Conservation (phyloP, 176 grass and related monocot species). For the Oropetium thomaeum region DNA sequence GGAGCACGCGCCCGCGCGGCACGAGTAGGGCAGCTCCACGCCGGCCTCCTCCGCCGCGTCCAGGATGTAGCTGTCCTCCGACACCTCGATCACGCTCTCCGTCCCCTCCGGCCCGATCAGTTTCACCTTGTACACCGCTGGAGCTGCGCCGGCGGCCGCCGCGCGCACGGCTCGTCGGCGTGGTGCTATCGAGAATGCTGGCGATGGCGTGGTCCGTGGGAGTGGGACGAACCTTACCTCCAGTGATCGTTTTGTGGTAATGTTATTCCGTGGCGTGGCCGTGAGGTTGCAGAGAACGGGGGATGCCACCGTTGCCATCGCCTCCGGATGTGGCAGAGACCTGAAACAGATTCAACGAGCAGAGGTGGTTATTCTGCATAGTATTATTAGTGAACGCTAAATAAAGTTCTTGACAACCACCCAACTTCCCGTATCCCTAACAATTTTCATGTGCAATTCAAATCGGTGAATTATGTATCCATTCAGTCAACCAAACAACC, state of each 20-base stretch:
- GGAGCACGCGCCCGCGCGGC: slow-evolving; percentile 70
- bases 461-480: slow-evolving; percentile 10
- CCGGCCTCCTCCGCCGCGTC: slow-evolving; percentile 54
- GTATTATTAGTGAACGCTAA: no score
- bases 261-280: not conserved
- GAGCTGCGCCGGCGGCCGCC: no score
- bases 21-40: slow-evolving; percentile 58
- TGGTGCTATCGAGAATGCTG: not conserved
- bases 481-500: slow-evolving; percentile 11
- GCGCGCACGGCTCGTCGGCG: slow-evolving; percentile 14
- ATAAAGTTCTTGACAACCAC: not conserved
- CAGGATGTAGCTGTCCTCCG: slow-evolving; percentile 59
- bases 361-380: not conserved
- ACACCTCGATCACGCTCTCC: slow-evolving; percentile 51
- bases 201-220: not conserved
- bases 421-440: not conserved
- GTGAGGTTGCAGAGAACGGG: slow-evolving; percentile 25
- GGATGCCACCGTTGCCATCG: slow-evolving; percentile 30
- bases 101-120: slow-evolving; percentile 46
- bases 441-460: not conserved
- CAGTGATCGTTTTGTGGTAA: not conserved
- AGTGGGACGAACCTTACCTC: slow-evolving; percentile 1
- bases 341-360: slow-evolving; percentile 14
- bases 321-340: not conserved
- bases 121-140: slow-evolving; percentile 68